Evolutionary conservation across 2,329 filamentous ascomycete genomes (phyloP), one percentile per base, ranked within the genome.

Genomic region (Graphilbum sp.): DNA sequence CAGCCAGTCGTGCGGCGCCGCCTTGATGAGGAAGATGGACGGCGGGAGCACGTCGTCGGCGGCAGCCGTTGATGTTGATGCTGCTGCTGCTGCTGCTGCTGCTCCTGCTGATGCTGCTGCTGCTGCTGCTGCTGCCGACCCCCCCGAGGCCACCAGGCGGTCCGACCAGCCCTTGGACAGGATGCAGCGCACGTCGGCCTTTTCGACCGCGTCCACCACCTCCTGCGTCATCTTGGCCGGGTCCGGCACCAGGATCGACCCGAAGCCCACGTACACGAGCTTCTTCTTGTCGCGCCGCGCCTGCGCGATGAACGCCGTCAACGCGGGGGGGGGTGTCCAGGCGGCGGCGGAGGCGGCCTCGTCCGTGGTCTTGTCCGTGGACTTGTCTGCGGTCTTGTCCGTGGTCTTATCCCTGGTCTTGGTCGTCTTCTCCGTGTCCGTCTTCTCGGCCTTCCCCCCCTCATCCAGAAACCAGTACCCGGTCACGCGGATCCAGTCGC

Each of bases 401-500:
- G 15, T 32, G 12, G 13, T 24, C 21, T 7, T 8, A 6, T 24
- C 21, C 6, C 21, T 31, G 23, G 9, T 15, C 12, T 10, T n/a
- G 17, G 20, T 16, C 6, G 8, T 18, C 24, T 35, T 32, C n/a
- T 29, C n/a, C 3, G n/a, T 17, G 23, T 20, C n/a, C 17, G 36
- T 34, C n/a, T 38, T 5, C 6, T 27, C 7, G n/a, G n/a, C n/a
- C n/a, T n/a, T n/a, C 33, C 30, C 15, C 9, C 43, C 46, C 55
- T 95, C 88, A 47, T 94, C 80, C 35, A 98, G 61, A 57, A 98
- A 96, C 90, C 90, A 98, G 60, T 98, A 96, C 0, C 90, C 90
- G 0, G 90, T 96, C 8, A 96, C 84, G 32, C 85, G 75, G 54
- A 98, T 90, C 90, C 90, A 98, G 56, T 96, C 90, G 32, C 84